Conservation (phyloP, 495 filamentous ascomycete species). For the Aspergillus wentii region DNA sequence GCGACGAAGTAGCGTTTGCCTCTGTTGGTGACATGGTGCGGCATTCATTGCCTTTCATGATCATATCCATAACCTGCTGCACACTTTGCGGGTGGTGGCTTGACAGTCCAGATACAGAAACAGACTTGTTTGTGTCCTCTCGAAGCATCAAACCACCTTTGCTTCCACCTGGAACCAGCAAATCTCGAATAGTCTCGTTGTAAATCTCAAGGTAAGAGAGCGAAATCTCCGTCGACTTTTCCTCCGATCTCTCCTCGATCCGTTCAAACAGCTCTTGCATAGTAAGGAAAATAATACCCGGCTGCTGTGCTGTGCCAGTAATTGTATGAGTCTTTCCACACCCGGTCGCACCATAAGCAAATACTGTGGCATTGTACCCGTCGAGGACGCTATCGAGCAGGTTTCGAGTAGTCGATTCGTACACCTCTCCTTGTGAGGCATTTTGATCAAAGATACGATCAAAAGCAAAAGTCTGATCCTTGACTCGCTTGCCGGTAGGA, state of each 20-base stretch:
- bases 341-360: conserved; percentile 96
- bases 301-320: conserved; percentile 87
- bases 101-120: conserved; percentile 87
- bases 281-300: conserved; percentile 96
- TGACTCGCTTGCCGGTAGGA: conserved; percentile 84
- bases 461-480: conserved; percentile 97
- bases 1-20: conserved; percentile 95
- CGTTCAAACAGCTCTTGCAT: conserved; percentile 98
- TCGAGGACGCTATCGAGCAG: conserved; percentile 93
- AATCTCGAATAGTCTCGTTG: conserved; percentile 96
- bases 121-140: conserved; percentile 89
- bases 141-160: conserved; percentile 89
- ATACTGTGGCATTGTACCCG: conserved; percentile 98
- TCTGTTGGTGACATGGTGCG: conserved; percentile 96
- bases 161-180: conserved; percentile 80
- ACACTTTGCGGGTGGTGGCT: conserved; percentile 87
- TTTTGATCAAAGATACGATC: conserved; percentile 97
- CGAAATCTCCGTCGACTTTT: conserved; percentile 85
- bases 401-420: conserved; percentile 85
- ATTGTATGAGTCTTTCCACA: conserved; percentile 99
- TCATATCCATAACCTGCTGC: conserved; percentile 98
- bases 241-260: conserved; percentile 75
- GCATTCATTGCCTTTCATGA: conserved; percentile 88
- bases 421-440: conserved; percentile 87
- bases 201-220: conserved; percentile 98